These are phyloP conservation scores for Diaporthe vexans DNA, from an alignment of 2,329 filamentous ascomycete species.

Conservation along the genomic window DNA sequence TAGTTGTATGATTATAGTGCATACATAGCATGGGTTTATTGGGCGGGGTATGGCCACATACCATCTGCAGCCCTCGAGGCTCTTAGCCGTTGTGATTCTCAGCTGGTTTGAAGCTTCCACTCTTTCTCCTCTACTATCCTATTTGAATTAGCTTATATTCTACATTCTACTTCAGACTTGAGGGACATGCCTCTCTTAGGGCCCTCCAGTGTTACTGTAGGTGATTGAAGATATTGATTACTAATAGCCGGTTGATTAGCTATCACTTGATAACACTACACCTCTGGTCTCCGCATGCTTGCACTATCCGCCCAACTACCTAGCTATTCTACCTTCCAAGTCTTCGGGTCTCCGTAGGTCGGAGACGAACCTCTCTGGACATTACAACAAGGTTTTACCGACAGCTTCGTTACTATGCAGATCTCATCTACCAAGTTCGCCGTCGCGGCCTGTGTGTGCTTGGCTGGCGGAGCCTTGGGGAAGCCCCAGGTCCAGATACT, in stretches of 20 bases:
- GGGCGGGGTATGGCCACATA: too few species aligned
- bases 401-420: neutral
- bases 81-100: too few species aligned
- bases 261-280: neutral
- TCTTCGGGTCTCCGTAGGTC: neutral
- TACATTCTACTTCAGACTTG: too few species aligned
- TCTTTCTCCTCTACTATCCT: too few species aligned
- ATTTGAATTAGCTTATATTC: too few species aligned
- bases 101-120: too few species aligned
- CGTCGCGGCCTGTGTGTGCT: conserved; percentile 17
- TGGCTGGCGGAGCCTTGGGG: conserved; percentile 28
- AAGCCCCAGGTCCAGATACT: conserved; percentile 54
- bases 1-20: too few species aligned
- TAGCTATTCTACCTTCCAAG: neutral
- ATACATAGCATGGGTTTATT: too few species aligned
- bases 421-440: neutral
- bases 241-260: neutral
- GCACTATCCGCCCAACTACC: neutral
- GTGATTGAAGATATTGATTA: neutral
- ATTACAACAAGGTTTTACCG: neutral
- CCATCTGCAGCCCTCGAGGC: too few species aligned
- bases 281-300: neutral
- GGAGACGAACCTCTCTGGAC: neutral
- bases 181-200: too few species aligned
- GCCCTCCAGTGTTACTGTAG: too few species aligned